Percentiles rank a stretch among this genome's conserved stretches.
Conservation (phyloP, 352 stramenopile genomes). For the Phytopythium sindhum region DNA sequence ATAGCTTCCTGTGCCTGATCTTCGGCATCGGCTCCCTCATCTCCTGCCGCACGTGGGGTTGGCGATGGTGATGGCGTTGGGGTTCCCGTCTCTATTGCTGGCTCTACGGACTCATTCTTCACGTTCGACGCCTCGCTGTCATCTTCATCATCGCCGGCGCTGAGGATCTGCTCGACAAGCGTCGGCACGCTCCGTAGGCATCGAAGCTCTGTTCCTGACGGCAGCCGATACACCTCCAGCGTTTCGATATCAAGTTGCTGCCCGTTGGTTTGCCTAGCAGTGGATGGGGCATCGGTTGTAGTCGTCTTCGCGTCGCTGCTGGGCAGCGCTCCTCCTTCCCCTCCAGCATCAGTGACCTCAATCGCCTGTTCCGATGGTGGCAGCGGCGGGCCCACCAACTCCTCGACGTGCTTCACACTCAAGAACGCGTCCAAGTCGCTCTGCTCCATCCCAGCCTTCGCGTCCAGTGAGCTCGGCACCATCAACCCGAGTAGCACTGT, state of each 20-base stretch:
- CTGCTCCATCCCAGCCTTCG: constrained; percentile 14
- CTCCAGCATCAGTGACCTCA: not conserved
- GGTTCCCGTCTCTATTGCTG: not conserved
- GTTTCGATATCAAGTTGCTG: not conserved
- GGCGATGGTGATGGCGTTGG: not conserved
- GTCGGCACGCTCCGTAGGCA: constrained; percentile 15
- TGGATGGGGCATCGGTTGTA: not conserved
- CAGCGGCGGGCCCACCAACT: constrained; percentile 20
- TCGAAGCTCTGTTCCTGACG: constrained; percentile 23
- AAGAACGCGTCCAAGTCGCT: constrained; percentile 46
- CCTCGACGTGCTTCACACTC: constrained; percentile 45
- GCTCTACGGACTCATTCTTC: not conserved
- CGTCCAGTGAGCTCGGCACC: constrained; percentile 3
- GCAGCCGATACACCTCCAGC: constrained; percentile 14
- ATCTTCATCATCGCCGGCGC: constrained; percentile 14
- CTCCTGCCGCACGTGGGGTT: not conserved
- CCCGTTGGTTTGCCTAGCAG: not conserved
- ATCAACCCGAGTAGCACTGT: constrained; percentile 46
- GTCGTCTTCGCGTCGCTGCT: not conserved
- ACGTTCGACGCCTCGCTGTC: constrained; percentile 6
- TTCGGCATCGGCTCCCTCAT: not conserved
- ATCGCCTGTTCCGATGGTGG: not conserved
- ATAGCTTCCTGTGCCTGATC: not conserved
- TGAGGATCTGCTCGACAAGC: constrained; percentile 33
- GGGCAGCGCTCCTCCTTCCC: not conserved